Evolutionary conservation across 2,329 filamentous ascomycete species (phyloP).

Genomic region (Calonectria hawksworthii): DNA sequence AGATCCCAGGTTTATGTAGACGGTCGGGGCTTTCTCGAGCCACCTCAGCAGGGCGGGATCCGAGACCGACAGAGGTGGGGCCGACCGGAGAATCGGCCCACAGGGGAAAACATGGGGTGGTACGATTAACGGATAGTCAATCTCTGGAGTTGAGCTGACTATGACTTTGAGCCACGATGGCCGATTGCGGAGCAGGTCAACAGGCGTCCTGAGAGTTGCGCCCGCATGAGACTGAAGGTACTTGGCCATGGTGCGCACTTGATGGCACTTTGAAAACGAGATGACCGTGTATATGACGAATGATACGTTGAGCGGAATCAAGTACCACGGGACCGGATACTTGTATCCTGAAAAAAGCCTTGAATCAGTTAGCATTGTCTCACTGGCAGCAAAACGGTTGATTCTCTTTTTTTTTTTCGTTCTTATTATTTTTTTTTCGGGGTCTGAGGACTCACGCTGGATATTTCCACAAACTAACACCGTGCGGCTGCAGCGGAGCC

Average conservation of each 20-base stretch:
- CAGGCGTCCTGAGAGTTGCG: slow-evolving; percentile 36
- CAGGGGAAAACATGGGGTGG: slow-evolving; percentile 58
- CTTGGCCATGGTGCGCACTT: slow-evolving; percentile 21
- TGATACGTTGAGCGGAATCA: slow-evolving; percentile 58
- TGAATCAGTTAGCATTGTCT: neutral
- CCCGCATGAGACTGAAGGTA: slow-evolving; percentile 31
- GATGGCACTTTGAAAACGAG: slow-evolving; percentile 21
- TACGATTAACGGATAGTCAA: slow-evolving; percentile 58
- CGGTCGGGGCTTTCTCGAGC: slow-evolving; percentile 57
- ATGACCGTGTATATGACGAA: slow-evolving; percentile 48
- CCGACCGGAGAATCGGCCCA: slow-evolving; percentile 60
- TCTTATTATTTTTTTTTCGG: too few species aligned
- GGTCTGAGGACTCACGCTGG: slow-evolving; percentile 51
- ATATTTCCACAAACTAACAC: slow-evolving; percentile 52
- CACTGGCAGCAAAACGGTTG: neutral
- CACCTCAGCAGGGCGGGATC: slow-evolving; percentile 59
- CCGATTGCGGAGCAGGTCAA: slow-evolving; percentile 38
- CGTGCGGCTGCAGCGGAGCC: slow-evolving; percentile 53
- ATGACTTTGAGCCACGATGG: slow-evolving; percentile 41
- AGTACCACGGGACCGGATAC: slow-evolving; percentile 61
- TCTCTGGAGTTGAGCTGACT: slow-evolving; percentile 45
- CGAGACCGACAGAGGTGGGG: slow-evolving; percentile 48
- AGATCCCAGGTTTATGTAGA: slow-evolving; percentile 65
- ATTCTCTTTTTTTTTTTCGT: neutral
- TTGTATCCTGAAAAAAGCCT: slow-evolving; percentile 60